A percentile compares a stretch with the other conserved stretches of the same genome.
phyloP scores from a whole-genome alignment of 768 basidiomycete species.

The Termitomyces sp. region DNA sequence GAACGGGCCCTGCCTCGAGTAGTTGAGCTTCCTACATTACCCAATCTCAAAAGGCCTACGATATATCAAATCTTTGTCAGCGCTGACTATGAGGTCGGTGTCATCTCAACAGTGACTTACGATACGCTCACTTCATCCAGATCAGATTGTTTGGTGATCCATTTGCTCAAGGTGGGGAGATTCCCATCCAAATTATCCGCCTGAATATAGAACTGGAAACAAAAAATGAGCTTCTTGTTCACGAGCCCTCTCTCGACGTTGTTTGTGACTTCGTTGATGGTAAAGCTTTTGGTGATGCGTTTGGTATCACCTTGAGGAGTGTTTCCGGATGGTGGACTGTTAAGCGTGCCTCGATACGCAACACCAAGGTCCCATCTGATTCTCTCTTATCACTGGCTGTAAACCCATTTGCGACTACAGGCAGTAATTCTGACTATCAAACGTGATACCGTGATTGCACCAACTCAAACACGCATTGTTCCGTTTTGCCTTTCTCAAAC shows the following conservation, averaged over 20 bases:
- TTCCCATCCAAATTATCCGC: conserved; percentile 53
- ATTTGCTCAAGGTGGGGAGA: conserved; percentile 25
- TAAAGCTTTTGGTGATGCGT: conserved; percentile 62
- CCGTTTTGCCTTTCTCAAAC: conserved; percentile 46
- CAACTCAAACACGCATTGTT: conserved; percentile 57
- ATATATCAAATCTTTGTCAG: conserved; percentile 69
- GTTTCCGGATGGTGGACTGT: conserved; percentile 53
- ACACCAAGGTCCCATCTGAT: conserved; percentile 8
- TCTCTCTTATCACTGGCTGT: neutral
- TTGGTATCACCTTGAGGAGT: conserved; percentile 62
- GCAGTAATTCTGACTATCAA: conserved; percentile 24
- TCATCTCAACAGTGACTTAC: neutral
- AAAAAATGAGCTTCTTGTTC: conserved; percentile 23
- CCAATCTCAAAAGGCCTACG: conserved; percentile 35
- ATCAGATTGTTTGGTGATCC: conserved; percentile 86
- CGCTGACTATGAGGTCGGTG: conserved; percentile 73
- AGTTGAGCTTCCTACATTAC: conserved; percentile 43
- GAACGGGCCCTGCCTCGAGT: conserved; percentile 43
- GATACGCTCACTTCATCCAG: conserved; percentile 26
- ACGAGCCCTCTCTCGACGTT: conserved; percentile 48
- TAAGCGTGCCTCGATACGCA: conserved; percentile 15
- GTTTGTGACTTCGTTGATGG: conserved; percentile 70
- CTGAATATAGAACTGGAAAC: conserved; percentile 41
- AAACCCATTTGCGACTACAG: conserved; percentile 10
- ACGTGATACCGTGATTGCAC: conserved; percentile 38